These are phyloP conservation scores for Juncus effusus DNA, from an alignment of 176 grass and related monocot genomes.

Conservation along the genomic window DNA sequence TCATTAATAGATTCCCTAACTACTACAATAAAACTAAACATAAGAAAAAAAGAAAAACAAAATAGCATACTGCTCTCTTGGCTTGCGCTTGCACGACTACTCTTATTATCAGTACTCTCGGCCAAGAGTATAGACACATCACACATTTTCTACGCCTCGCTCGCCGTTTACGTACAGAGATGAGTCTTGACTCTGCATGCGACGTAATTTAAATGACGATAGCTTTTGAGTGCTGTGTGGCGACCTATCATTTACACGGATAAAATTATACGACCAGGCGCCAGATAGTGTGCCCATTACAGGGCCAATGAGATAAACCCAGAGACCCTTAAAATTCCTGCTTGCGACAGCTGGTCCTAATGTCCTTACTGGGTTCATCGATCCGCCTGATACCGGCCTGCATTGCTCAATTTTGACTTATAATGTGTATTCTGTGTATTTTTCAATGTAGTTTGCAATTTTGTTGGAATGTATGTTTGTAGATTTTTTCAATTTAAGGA, in stretches of 20 bases:
- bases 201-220: slow-evolving; percentile 90
- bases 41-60: slow-evolving; percentile 3
- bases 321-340: slow-evolving; percentile 64
- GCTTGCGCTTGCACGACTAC: neutral
- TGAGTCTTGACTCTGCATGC: slow-evolving; percentile 59
- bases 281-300: slow-evolving; percentile 78
- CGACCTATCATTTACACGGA: slow-evolving; percentile 47
- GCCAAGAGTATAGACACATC: neutral
- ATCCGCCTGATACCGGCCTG: slow-evolving; percentile 96
- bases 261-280: slow-evolving; percentile 72
- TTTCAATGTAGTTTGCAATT: neutral
- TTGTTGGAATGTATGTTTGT: neutral
- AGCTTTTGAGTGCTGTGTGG: slow-evolving; percentile 35
- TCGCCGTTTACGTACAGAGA: neutral
- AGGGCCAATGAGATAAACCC: slow-evolving; percentile 93
- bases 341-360: slow-evolving; percentile 87
- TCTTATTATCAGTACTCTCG: neutral
- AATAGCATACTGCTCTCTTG: slow-evolving; percentile 23
- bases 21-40: slow-evolving; percentile 1
- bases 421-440: slow-evolving; percentile 11
- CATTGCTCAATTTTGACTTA: slow-evolving; percentile 53
- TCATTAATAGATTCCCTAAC: neutral
- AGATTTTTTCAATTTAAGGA: neutral
- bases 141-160: slow-evolving; percentile 3
- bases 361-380: slow-evolving; percentile 97